A percentile compares a stretch with the other conserved stretches of the same genome.
These are phyloP conservation scores for Zygotorulaspora mrakii DNA, from an alignment of 1,139 yeast genomes.

Conservation along the genomic window DNA sequence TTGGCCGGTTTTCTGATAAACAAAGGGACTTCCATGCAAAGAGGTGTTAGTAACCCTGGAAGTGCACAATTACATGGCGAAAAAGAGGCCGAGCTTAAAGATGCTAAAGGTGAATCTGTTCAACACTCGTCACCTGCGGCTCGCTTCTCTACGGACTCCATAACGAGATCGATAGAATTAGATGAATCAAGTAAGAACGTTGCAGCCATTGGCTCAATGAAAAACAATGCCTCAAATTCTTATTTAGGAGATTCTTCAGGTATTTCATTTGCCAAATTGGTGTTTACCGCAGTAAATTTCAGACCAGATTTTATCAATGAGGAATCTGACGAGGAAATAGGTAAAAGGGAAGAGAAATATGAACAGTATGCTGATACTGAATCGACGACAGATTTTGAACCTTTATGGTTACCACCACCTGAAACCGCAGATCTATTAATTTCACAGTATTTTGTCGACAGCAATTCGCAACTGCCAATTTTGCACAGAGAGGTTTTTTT, in stretches of 20 bases:
- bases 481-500: constrained; percentile 77
- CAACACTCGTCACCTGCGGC: constrained; percentile 14
- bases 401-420: constrained; percentile 57
- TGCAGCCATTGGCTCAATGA: constrained; percentile 24
- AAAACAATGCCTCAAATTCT: constrained; percentile 38
- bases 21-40: constrained; percentile 25
- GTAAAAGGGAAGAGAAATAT: constrained; percentile 23
- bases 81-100: background rate
- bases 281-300: constrained; percentile 72
- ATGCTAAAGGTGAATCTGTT: background rate
- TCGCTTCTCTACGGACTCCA: constrained; percentile 10
- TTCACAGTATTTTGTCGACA: constrained; percentile 68
- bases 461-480: constrained; percentile 78
- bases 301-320: constrained; percentile 37
- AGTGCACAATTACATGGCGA: background rate
- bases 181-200: constrained; percentile 26
- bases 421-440: constrained; percentile 63
- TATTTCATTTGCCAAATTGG: constrained; percentile 67
- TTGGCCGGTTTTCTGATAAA: constrained; percentile 27
- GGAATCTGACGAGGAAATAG: constrained; percentile 26
- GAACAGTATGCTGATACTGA: constrained; percentile 23
- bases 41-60: constrained; percentile 16
- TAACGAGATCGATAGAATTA: constrained; percentile 19
- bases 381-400: constrained; percentile 19
- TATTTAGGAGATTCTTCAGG: constrained; percentile 56